These are phyloP conservation scores for Pogostemon cablin DNA, from an alignment of 257 asterid species.

Conservation along the genomic window DNA sequence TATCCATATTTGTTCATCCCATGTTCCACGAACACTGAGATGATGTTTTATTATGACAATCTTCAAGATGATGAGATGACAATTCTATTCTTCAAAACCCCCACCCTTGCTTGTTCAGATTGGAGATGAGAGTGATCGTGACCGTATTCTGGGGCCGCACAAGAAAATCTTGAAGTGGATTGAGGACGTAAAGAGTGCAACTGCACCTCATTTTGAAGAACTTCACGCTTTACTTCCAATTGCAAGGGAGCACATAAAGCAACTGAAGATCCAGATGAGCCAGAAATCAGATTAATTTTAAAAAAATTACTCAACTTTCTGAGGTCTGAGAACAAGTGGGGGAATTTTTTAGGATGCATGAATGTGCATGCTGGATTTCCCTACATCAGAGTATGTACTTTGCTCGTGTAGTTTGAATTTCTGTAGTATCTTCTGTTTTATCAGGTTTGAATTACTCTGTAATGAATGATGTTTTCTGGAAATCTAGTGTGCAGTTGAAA, in stretches of 20 bases:
- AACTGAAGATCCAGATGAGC: slow-evolving; percentile 37
- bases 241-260: slow-evolving; percentile 44
- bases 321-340: slow-evolving; percentile 4
- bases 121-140: slow-evolving; percentile 50
- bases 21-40: neutral
- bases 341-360: neutral
- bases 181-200: slow-evolving; percentile 66
- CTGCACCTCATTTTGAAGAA: slow-evolving; percentile 78
- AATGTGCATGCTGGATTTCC: slow-evolving; percentile 19
- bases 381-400: neutral
- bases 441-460: slow-evolving; percentile 8
- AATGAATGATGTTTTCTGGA: slow-evolving; percentile 1
- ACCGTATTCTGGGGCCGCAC: slow-evolving; percentile 59
- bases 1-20: no score
- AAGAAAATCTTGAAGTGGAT: slow-evolving; percentile 72
- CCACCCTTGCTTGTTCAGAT: slow-evolving; percentile 40
- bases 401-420: neutral
- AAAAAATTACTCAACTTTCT: neutral
- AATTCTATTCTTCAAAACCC: neutral
- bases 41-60: neutral
- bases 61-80: slow-evolving; percentile 10
- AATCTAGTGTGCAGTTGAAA: neutral
- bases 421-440: no score
- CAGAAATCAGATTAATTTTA: slow-evolving; percentile 27
- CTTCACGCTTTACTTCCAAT: slow-evolving; percentile 46